Evolutionary conservation across 2,329 filamentous ascomycete species (phyloP), one percentile per base, ranked within the genome.

Genomic region (Kalaharituber pfeilii): DNA sequence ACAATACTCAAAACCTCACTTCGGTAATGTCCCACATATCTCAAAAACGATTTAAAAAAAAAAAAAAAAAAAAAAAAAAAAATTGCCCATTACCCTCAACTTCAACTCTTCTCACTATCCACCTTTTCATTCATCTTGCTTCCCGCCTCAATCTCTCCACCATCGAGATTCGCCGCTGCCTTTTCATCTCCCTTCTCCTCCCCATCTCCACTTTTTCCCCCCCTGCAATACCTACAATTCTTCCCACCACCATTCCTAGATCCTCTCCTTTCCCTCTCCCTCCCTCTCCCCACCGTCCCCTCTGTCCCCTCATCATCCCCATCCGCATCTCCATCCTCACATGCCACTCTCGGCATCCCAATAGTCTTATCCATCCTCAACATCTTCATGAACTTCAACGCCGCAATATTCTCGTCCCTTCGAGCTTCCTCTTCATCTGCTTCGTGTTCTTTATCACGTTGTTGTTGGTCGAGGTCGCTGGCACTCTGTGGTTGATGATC

Each of bases 91-190:
- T 57, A 8, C 59, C 62, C 24, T 47, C 42, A 15, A 20, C 24
- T 22, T 22, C 18, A 22, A 68, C 76, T 80, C 67, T 78, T 79
- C 13, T 67, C 6, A 2, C 42, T 22, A 15, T 47, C 22, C 13
- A 47, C 4, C 68, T 76, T 80, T 67, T 78, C 79, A 11, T 67
- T 62, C 66, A 76, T 76, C 64, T 77, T 74, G 53, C 69, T 66
- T 58, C 69, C 71, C 64, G 73, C 74, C 54, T 68, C 74, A 29
- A 73, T 68, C 22, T 73, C 73, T 1, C 71, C 78, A 54, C 78
- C 70, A 50, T 70, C 75, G 64, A 80, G 73, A 52, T 80, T 78
- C 62, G 79, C 81, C 15, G 81, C 74, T 63, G 82, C 79, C 24
- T 71, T 72, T 3, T 77, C 78, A 15, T 75, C 77, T 55, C 69